Evolutionary conservation across 2,329 filamentous ascomycete species (phyloP).

Genomic region (Hypoxylon sp.): DNA sequence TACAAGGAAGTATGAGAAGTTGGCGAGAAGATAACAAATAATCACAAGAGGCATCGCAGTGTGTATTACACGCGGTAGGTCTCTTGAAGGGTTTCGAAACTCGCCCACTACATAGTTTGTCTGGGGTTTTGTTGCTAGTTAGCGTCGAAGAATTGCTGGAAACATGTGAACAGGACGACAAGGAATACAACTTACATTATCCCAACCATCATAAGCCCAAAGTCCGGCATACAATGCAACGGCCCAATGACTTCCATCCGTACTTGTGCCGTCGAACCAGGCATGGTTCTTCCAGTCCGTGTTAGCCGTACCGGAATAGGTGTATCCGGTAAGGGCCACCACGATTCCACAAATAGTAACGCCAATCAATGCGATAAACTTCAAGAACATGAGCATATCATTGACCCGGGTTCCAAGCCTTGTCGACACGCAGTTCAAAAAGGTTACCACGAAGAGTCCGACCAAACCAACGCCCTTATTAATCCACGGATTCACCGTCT

Average conservation of each 20-base stretch:
- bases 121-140: conserved; percentile 60
- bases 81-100: conserved; percentile 90
- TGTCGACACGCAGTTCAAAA: conserved; percentile 92
- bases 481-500: conserved; percentile 86
- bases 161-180: neutral
- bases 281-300: conserved; percentile 87
- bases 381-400: conserved; percentile 96
- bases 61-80: conserved; percentile 95
- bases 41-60: conserved; percentile 97
- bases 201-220: conserved; percentile 99
- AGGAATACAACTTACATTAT: conserved; percentile 79
- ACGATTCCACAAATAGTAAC: conserved; percentile 91
- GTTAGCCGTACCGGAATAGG: conserved; percentile 81
- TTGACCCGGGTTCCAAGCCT: conserved; percentile 88
- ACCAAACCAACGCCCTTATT: conserved; percentile 88
- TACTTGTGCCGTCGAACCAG: conserved; percentile 91
- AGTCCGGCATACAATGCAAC: conserved; percentile 95
- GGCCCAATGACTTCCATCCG: conserved; percentile 87
- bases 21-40: conserved; percentile 88
- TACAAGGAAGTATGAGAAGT: conserved; percentile 94
- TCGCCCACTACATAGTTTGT: conserved; percentile 98
- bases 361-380: conserved; percentile 89
- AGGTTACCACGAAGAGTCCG: conserved; percentile 82
- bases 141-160: conserved; percentile 45
- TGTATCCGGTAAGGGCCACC: conserved; percentile 88